These are phyloP conservation scores for Typha latifolia DNA, from an alignment of 176 grass and related monocot species.

Conservation along the genomic window DNA sequence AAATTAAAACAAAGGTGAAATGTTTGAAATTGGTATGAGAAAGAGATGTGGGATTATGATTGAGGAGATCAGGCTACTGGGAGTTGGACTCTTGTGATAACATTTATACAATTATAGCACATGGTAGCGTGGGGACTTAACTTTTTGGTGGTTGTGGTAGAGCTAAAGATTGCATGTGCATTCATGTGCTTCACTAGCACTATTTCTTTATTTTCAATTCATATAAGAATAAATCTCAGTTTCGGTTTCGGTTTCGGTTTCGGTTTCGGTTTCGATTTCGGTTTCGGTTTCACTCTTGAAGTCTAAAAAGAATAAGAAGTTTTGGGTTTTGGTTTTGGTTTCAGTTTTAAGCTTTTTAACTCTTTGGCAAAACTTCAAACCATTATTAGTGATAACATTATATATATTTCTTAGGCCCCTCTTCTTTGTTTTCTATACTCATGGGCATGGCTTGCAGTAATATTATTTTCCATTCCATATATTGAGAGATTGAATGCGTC, in stretches of 20 bases:
- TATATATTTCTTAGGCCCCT: too few relatives aligned
- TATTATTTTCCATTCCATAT: not conserved
- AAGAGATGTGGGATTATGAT: too few relatives aligned
- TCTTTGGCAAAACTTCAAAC: too few relatives aligned
- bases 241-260: not conserved
- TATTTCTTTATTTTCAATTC: not conserved
- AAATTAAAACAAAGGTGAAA: too few relatives aligned
- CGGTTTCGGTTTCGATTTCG: not conserved
- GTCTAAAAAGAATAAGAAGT: not conserved
- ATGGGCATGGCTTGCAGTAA: not conserved
- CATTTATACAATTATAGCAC: not conserved
- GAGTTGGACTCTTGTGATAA: not conserved
- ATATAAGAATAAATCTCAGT: not conserved
- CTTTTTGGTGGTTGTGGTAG: not conserved
- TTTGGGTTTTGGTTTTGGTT: not conserved
- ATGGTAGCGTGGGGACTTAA: constrained; percentile 4
- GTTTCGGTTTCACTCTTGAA: not conserved
- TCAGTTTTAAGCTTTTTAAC: too few relatives aligned
- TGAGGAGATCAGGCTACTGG: too few relatives aligned
- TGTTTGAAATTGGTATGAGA: too few relatives aligned
- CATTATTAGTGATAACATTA: too few relatives aligned
- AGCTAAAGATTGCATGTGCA: constrained; percentile 9
- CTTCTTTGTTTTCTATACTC: too few relatives aligned
- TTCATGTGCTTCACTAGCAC: constrained; percentile 14
- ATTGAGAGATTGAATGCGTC: not conserved